A percentile compares a stretch with the other conserved stretches of the same genome.
These are phyloP conservation scores for Globisporangium ultimum DNA, from an alignment of 352 stramenopile genomes.

Conservation along the genomic window DNA sequence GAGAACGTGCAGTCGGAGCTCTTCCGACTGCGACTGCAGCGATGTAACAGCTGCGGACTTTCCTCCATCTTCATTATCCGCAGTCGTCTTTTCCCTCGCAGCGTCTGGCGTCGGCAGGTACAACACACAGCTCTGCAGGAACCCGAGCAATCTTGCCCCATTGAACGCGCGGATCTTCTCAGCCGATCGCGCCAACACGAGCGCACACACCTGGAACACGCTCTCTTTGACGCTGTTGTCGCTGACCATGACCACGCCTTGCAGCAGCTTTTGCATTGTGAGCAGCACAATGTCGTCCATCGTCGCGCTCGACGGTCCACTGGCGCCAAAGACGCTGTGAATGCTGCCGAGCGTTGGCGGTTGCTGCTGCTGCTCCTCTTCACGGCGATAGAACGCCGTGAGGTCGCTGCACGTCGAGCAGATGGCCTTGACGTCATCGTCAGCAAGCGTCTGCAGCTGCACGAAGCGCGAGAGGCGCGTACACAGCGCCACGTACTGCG, in stretches of 20 bases:
- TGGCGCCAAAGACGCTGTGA: constrained; percentile 7
- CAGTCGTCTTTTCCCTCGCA: constrained; percentile 4
- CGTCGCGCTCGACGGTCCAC: constrained; percentile 19
- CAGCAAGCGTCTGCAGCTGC: constrained; percentile 23
- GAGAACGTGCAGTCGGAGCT: constrained; percentile 54
- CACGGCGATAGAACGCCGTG: constrained; percentile 19
- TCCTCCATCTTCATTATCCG: neutral
- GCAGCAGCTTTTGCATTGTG: constrained; percentile 57
- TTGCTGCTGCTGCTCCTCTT: constrained; percentile 4
- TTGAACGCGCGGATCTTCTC: constrained; percentile 20
- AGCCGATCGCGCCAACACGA: constrained; percentile 32
- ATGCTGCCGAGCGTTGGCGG: neutral
- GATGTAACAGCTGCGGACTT: neutral
- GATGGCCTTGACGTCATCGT: constrained; percentile 14
- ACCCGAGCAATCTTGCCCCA: constrained; percentile 28
- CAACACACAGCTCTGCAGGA: constrained; percentile 50
- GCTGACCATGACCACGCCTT: constrained; percentile 21
- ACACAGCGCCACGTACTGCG: constrained; percentile 55
- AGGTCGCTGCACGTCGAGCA: constrained; percentile 26
- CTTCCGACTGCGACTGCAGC: constrained; percentile 42
- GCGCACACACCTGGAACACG: constrained; percentile 25
- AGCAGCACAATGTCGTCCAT: constrained; percentile 70
- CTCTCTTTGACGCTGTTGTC: constrained; percentile 25
- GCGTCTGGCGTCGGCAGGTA: constrained; percentile 45
- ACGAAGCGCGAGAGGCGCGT: constrained; percentile 64